phyloP scores from a whole-genome alignment of 176 grass and related monocot genomes.

The Elaeis guineensis region DNA sequence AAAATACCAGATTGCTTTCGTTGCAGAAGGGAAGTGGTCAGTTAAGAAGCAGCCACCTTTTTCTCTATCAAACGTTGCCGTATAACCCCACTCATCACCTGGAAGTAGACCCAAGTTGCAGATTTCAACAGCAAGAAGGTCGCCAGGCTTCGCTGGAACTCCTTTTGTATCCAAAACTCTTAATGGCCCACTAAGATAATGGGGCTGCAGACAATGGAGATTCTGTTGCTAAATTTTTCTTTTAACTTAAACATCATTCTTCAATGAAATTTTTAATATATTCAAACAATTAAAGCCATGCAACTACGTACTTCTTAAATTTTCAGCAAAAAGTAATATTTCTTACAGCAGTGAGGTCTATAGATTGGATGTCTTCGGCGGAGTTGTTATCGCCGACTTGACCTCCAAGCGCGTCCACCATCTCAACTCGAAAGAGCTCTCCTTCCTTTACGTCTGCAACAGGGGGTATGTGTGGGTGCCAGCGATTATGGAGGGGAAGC shows the following conservation, averaged over 20 bases:
- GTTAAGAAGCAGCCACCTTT: constrained; percentile 91
- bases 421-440: constrained; percentile 77
- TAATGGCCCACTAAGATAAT: constrained; percentile 84
- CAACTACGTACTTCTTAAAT: not conserved
- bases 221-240: not conserved
- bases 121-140: constrained; percentile 87
- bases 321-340: not conserved
- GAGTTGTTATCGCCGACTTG: constrained; percentile 53
- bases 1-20: constrained; percentile 95
- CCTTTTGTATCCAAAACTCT: constrained; percentile 73
- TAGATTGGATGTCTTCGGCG: constrained; percentile 60
- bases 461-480: constrained; percentile 77
- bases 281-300: too few relatives aligned
- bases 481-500: constrained; percentile 72
- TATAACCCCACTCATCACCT: constrained; percentile 85
- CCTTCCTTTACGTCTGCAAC: constrained; percentile 74
- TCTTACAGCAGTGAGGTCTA: constrained; percentile 62
- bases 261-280: too few relatives aligned
- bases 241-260: too few relatives aligned
- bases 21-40: constrained; percentile 76
- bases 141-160: constrained; percentile 66
- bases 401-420: constrained; percentile 71
- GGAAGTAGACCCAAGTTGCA: constrained; percentile 82
- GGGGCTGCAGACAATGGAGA: constrained; percentile 30
- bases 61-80: constrained; percentile 87